Conservation (phyloP, 345 rosid species). For the Linum tenue region DNA sequence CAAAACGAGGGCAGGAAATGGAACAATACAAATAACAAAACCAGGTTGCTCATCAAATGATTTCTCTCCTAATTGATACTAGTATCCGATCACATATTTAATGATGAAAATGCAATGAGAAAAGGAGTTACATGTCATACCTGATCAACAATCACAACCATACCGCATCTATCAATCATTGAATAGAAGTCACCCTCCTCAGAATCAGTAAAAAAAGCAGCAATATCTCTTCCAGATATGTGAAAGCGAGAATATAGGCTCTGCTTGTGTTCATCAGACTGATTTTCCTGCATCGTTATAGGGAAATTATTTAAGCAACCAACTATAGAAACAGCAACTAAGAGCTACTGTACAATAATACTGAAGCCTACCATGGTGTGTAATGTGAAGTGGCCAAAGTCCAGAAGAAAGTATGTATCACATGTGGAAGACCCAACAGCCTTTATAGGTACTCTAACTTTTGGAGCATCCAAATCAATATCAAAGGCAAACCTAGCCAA, state of each 20-base stretch:
- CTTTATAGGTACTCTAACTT: conserved; percentile 83
- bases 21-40: not conserved
- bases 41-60: not conserved
- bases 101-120: not conserved
- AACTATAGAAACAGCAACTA: conserved; percentile 16
- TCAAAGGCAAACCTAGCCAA: conserved; percentile 76
- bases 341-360: conserved; percentile 7
- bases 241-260: conserved; percentile 78
- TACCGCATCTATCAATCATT: conserved; percentile 88
- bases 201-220: conserved; percentile 79
- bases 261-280: conserved; percentile 68
- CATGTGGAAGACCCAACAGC: conserved; percentile 49
- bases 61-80: not conserved
- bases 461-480: conserved; percentile 98
- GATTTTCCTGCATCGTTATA: conserved; percentile 50
- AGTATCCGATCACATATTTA: not conserved
- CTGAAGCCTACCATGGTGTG: conserved; percentile 58
- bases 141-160: conserved; percentile 96
- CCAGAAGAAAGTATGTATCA: conserved; percentile 78
- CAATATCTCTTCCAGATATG: conserved; percentile 93
- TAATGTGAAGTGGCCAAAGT: conserved; percentile 91
- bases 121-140: conserved; percentile 25
- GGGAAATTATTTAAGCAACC: conserved; percentile 9
- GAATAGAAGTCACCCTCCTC: conserved; percentile 51
- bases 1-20: not conserved